Evolutionary conservation across 177 flowering plant genomes (phyloP), one percentile per base, ranked within the genome.

Genomic region (Tripterygium wilfordii): DNA sequence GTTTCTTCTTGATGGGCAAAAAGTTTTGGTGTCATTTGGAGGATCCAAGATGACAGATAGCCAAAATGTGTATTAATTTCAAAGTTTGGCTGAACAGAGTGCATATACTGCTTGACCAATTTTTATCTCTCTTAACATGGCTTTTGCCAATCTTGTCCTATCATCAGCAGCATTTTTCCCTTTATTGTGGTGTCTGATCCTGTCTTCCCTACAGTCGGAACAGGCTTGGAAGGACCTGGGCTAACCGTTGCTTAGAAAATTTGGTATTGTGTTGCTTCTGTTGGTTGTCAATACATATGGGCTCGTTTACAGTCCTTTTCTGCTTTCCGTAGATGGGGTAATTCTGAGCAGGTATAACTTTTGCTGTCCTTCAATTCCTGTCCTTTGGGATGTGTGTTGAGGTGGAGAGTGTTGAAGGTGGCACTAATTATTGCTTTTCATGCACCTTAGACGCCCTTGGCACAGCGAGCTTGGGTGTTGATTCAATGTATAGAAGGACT

Each of bases 301-400:
- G 76, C 96, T 22, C 92, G 97, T 26, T 67, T 87, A 26, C 97
- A 87, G 36, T 89, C 96, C 4, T 94, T 90, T 64, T 90, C 99
- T 68, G 96, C 96, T 54, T 94, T 94, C 32, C 92, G 96, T 42
- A 75, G 97, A 71, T 94, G 97, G 96, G 97, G 96, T 24, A 88
- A 85, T 68, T 76, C 92, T 42, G 99, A 87, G 53, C 99, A 85
- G 90, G 96, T 87, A 60, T 21, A 51, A 13, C 24, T 36, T 45
- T 1, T 23, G n/a, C n/a, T n/a, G n/a, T n/a, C n/a, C 21, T 14
- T 26, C 33, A 20, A 48, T 10, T 45, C n/a, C n/a, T n/a, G n/a
- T n/a, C n/a, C 12, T 5, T 7, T 26, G 32, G 7, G 24, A 38
- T 18, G 10, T 2, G 18, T 22, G 42, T 3, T 3, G 20, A 5